Conservation (phyloP, 345 rosid species). For the Cardamine resedifolia region DNA sequence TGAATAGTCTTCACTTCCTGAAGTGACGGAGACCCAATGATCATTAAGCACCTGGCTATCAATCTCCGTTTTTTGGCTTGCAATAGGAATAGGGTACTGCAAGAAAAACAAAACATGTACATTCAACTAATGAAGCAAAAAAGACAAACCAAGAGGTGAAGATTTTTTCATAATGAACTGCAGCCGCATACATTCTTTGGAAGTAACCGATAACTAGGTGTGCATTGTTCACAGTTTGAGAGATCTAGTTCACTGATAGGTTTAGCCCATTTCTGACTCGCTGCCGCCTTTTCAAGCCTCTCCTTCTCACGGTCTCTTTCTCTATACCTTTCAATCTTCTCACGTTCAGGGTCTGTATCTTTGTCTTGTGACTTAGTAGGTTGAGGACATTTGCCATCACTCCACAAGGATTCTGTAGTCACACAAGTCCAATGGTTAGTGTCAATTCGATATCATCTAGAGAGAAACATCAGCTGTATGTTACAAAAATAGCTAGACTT, state of each 20-base stretch:
- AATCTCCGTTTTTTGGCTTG: conserved; percentile 80
- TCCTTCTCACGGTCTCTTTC: conserved; percentile 84
- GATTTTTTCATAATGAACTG: conserved; percentile 2
- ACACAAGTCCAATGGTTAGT: conserved; percentile 27
- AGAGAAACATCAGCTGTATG: background rate
- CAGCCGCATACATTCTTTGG: conserved; percentile 69
- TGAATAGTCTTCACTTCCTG: conserved; percentile 99
- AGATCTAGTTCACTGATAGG: conserved; percentile 94
- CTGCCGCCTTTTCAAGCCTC: conserved; percentile 72
- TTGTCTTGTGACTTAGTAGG: conserved; percentile 69
- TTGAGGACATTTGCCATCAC: conserved; percentile 65
- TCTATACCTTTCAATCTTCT: conserved; percentile 60
- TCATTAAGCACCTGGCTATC: conserved; percentile 89
- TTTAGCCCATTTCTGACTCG: conserved; percentile 74
- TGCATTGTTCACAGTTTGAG: conserved; percentile 92
- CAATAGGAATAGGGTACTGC: conserved; percentile 85
- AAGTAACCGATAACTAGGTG: conserved; percentile 96
- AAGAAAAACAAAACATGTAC: conserved; percentile 32
- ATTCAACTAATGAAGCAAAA: conserved; percentile 24
- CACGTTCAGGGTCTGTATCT: conserved; percentile 66
- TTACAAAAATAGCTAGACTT: conserved; percentile 41
- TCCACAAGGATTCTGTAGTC: conserved; percentile 56
- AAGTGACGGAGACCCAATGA: conserved; percentile 96
- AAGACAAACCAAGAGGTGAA: background rate
- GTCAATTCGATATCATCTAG: background rate